Conservation (phyloP, 1,139 yeast species). For the Komagataea norvegica region DNA sequence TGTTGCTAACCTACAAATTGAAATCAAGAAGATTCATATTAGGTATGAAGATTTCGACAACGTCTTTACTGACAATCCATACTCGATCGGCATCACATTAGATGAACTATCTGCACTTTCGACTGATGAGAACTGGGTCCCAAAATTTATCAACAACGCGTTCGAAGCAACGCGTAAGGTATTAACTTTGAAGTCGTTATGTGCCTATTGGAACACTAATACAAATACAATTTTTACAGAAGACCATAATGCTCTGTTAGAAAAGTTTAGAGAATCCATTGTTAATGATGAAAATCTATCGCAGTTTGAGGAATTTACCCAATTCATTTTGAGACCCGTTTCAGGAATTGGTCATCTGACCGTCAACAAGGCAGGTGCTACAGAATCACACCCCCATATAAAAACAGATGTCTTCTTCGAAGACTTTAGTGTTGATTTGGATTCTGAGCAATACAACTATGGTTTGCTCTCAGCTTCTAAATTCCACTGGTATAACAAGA, state of each 20-base stretch:
- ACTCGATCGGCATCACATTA: constrained; percentile 77
- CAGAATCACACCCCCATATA: constrained; percentile 66
- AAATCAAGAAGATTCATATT: constrained; percentile 85
- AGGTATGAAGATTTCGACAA: constrained; percentile 76
- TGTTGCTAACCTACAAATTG: constrained; percentile 90
- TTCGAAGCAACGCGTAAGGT: constrained; percentile 70
- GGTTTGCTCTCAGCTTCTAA: constrained; percentile 77
- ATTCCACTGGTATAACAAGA: constrained; percentile 72
- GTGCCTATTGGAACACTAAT: constrained; percentile 84
- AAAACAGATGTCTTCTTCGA: constrained; percentile 76
- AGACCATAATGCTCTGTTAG: constrained; percentile 41
- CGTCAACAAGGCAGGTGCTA: constrained; percentile 72
- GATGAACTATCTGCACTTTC: constrained; percentile 89
- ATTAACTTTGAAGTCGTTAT: constrained; percentile 66
- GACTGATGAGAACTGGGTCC: constrained; percentile 80
- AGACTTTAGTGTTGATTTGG: constrained; percentile 80
- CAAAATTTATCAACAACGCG: constrained; percentile 75
- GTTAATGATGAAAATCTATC: constrained; percentile 31
- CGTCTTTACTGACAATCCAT: constrained; percentile 64
- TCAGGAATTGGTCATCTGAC: constrained; percentile 83
- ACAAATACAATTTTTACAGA: constrained; percentile 43
- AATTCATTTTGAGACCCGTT: constrained; percentile 80
- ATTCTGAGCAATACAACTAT: constrained; percentile 80
- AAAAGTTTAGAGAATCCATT: constrained; percentile 36
- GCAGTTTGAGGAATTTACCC: constrained; percentile 34